A percentile compares a stretch with the other conserved stretches of the same genome.
Conservation (phyloP, 306 rosid genomes). For the Crataegus laevigata region DNA sequence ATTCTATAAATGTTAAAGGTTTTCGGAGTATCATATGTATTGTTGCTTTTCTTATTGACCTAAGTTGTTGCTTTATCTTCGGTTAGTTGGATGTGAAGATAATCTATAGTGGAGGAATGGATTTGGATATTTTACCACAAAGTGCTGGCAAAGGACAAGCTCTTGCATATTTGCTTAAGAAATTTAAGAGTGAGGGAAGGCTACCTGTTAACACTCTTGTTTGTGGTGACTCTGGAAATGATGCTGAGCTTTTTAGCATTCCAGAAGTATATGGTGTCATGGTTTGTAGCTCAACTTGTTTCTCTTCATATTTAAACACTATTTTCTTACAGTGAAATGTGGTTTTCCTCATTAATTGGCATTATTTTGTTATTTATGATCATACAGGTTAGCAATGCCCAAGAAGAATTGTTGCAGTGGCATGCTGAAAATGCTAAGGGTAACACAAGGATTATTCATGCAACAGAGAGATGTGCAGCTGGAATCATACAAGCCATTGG, state of each 20-base stretch:
- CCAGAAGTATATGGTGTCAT: constrained; percentile 89
- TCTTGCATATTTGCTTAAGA: constrained; percentile 83
- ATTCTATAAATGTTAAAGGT: not conserved
- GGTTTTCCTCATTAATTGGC: constrained; percentile 2
- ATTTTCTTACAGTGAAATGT: not conserved
- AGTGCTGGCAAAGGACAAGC: constrained; percentile 99
- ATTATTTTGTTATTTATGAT: constrained; percentile 15
- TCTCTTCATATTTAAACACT: constrained; percentile 3
- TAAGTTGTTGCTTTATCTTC: constrained; percentile 19
- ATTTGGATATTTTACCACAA: constrained; percentile 82
- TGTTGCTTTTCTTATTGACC: constrained; percentile 6
- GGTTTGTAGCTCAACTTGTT: constrained; percentile 51
- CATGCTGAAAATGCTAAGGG: constrained; percentile 70
- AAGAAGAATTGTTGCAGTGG: constrained; percentile 94
- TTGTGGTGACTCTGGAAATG: constrained; percentile 98
- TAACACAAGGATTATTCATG: constrained; percentile 78
- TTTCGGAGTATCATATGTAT: not conserved
- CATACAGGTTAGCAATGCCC: constrained; percentile 92
- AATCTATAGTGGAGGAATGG: constrained; percentile 94
- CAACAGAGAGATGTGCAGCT: constrained; percentile 89
- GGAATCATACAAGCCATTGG: constrained; percentile 95
- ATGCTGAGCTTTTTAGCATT: constrained; percentile 90
- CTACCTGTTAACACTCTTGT: constrained; percentile 73
- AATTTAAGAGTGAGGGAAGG: constrained; percentile 62
- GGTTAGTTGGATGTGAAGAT: constrained; percentile 91